Percentiles rank a stretch among this genome's conserved stretches.
Conservation (phyloP, 306 rosid genomes). For the Canavalia ensiformis region DNA sequence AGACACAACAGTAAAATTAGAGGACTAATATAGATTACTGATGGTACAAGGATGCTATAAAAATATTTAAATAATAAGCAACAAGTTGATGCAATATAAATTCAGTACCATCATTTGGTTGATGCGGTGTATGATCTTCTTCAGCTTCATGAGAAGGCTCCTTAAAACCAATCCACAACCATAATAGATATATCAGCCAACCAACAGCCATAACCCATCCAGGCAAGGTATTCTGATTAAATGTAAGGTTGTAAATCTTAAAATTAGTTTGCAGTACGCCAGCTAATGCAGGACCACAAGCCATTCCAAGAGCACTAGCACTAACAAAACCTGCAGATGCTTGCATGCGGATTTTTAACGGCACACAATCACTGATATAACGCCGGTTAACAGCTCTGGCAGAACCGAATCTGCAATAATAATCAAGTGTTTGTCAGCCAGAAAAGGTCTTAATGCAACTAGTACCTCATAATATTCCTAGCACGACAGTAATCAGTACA, state of each 20-base stretch:
- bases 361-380: constrained; percentile 97
- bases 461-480: constrained; percentile 29
- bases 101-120: constrained; percentile 73
- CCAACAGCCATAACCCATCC: constrained; percentile 98
- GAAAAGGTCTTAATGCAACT: constrained; percentile 25
- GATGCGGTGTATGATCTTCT: constrained; percentile 52
- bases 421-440: constrained; percentile 40
- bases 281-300: constrained; percentile 98
- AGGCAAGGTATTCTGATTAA: constrained; percentile 86
- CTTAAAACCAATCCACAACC: constrained; percentile 85
- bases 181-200: constrained; percentile 85
- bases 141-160: constrained; percentile 80
- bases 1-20: constrained; percentile 33
- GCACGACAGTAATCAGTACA: constrained; percentile 10
- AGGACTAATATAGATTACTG: neutral
- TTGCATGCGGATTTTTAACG: constrained; percentile 86
- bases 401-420: constrained; percentile 83
- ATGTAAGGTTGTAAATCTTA: constrained; percentile 82
- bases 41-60: constrained; percentile 32
- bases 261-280: constrained; percentile 88
- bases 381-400: constrained; percentile 99
- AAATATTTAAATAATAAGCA: constrained; percentile 15
- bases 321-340: constrained; percentile 99
- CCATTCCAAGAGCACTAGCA: constrained; percentile 99
- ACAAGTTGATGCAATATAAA: constrained; percentile 36